Evolutionary conservation across 306 rosid genomes (phyloP), one percentile per base, ranked within the genome.

Genomic region (Medicago lupulina): DNA sequence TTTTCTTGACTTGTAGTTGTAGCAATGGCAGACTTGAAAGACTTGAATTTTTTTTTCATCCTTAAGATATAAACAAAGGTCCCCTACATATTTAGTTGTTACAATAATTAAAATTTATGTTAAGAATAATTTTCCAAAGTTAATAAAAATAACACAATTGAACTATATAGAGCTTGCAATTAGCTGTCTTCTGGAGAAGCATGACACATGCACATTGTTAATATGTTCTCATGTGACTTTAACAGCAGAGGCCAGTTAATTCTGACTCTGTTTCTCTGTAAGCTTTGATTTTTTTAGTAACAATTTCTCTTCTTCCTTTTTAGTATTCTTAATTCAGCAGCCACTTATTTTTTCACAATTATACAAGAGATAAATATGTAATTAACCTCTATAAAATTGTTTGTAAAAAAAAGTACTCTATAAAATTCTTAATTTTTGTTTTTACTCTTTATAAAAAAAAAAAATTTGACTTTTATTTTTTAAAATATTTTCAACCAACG

Each of bases 1-100:
- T 73, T 67, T 78, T 50, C 82, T 60, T 70, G 78, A 76, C 75
- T 81, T n/a, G n/a, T n/a, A n/a, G n/a, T 81, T 50, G 54, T 11
- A 67, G 17, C 54, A 43, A 6, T 19, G 6, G 15, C 6, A 12
- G 74, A 40, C 69, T 75, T 14, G 9, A 34, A 28, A 28, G 0
- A 28, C 4, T 28, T 28, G 31, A 25, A 1, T 28, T 28, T 28
- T 28, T 39, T 59, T 50, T 75, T n/a, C 58, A 47, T 46, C 54
- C 70, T 21, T 11, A 21, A 16, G 41, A 73, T 34, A 73, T 44
- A 21, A 43, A 55, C 21, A 12, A 60, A 19, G 79, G 72, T 13
- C 21, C 43, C 57, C 51, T 28, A 21, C 62, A 49, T 28, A 68
- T 68, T 55, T 55, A 58, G 79, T 67, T 80, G 79, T 74, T 68